Percentiles rank a stretch among this genome's conserved stretches.
Evolutionary conservation across 2,329 filamentous ascomycete species (phyloP).

Genomic region (Sclerotinia trifoliorum): DNA sequence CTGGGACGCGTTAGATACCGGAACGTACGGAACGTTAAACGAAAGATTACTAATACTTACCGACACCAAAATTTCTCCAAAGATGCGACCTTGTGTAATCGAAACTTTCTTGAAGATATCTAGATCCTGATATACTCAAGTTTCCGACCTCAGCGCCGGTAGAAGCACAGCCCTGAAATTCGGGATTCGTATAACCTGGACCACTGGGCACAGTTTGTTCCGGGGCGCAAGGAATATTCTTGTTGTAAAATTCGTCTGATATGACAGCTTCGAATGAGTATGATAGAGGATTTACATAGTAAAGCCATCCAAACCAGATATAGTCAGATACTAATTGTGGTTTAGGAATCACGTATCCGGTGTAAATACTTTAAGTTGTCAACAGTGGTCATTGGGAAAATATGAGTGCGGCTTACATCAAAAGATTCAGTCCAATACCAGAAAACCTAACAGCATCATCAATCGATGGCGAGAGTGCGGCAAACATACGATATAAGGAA

Average conservation of each 20-base stretch:
- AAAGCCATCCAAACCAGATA: conserved; percentile 66
- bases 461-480: conserved; percentile 60
- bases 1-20: conserved; percentile 24
- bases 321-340: conserved; percentile 56
- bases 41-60: conserved; percentile 21
- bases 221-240: conserved; percentile 56
- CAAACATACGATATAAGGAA: conserved; percentile 66
- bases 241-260: conserved; percentile 59
- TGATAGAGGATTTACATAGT: conserved; percentile 46
- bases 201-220: conserved; percentile 59
- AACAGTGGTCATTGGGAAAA: neutral
- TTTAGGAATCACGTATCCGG: conserved; percentile 68
- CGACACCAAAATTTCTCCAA: conserved; percentile 65
- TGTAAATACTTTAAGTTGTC: conserved; percentile 48
- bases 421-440: conserved; percentile 60
- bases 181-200: conserved; percentile 50
- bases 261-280: conserved; percentile 65
- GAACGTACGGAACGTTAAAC: neutral
- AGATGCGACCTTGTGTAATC: conserved; percentile 57
- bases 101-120: conserved; percentile 56
- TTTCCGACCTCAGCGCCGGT: conserved; percentile 55
- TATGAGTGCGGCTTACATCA: conserved; percentile 43
- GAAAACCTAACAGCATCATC: conserved; percentile 65
- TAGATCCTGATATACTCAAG: conserved; percentile 50
- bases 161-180: conserved; percentile 61